Evolutionary conservation across 2,329 filamentous ascomycete genomes (phyloP), one percentile per base, ranked within the genome.

Genomic region (Penicillium vulpinum): DNA sequence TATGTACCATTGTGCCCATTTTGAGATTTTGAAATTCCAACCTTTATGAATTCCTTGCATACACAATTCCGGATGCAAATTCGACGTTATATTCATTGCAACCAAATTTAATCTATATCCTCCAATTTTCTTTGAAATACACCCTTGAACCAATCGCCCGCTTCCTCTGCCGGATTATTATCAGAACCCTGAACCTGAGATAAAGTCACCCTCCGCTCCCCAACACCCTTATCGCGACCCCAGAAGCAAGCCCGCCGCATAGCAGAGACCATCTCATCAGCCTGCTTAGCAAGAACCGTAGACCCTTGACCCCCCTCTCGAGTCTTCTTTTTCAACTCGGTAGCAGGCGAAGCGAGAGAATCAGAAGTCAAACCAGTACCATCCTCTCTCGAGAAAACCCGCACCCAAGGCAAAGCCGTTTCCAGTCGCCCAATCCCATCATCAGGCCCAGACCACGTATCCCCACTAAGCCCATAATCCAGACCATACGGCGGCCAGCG

Each of bases 191-290:
- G 21, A 15, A 55, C 22, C 16, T n/a, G 39, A 8, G 51, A 51
- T 16, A 64, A 38, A 35, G 60, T 66, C n/a, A 77, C 76, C 33
- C 67, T 70, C 21, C 70, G 62, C 59, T 78, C 72, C 1, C 67
- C 74, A 54, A 74, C 67, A 0, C 74, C 72, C 44, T 71, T 75
- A 57, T 77, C 75, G 6, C 71, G 67, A 0, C 75, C 76, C 67
- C 72, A 77, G 57, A 79, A 78, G 61, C 77, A 79, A 4, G 76
- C 76, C 29, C 71, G 63, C 5, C 69, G 74, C 75, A 79, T 73
- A 10, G 73, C 59, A 38, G 74, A 70, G 1, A 73, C 73, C 70
- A 79, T 74, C 51, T 79, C 76, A 24, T 65, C 62, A 6, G 71
- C 72, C 59, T 79, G 77, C 0, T 60, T 62, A 1, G 65, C 68